Base-by-base conservation (phyloP, 371 early-diverging fungal genomes). In the Mucor piriformis region DNA sequence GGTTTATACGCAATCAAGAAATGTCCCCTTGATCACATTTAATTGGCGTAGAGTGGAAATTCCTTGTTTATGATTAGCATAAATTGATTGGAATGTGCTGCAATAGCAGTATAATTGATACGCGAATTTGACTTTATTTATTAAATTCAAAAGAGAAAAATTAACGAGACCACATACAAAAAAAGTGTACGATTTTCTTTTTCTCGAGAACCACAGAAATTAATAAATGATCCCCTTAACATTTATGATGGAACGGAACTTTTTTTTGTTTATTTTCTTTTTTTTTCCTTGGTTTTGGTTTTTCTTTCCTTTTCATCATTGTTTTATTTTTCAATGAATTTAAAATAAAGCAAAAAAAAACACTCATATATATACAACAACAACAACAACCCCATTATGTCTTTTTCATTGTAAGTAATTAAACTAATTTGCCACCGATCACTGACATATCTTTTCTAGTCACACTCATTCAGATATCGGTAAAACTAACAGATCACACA, bases 241-340 rank as follows among this genome's bases (percentile, higher is more conserved):
- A 46, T 55, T 55, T 34, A 23, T 44, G 34, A 32, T 44, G 23
- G 13, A 44, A 55, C 56, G 47, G 56, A 46, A 55, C 56, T 44
- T 55, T 55, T 55, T 25, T 55, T 23, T 44, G 44, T 55, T 34
- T 55, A 33, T 42, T 33, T 44, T 46, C 20, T 33, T 33, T 43
- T 44, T 44, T 34, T 55, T 48, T 15, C 24, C 7, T 29, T 23
- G 15, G 12, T 21, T 5, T 16, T 3, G 6, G 24, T 55, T 55
- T 21, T 46, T 23, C 10, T n/a, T 46, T 33, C 27, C 20, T 29
- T 18, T 24, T n/a, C 18, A 12, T 33, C 32, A 21, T 34, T 44
- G 2, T 54, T 32, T 43, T 12, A 33, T 7, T 29, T 21, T 20
- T 15, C 3, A 53, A 34, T 7, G 8, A 43, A 20, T 43, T n/a